Percentiles rank a stretch among this genome's conserved stretches.
Evolutionary conservation across 2,329 filamentous ascomycete genomes (phyloP).

Genomic region (Emmonsiellopsis sp.): DNA sequence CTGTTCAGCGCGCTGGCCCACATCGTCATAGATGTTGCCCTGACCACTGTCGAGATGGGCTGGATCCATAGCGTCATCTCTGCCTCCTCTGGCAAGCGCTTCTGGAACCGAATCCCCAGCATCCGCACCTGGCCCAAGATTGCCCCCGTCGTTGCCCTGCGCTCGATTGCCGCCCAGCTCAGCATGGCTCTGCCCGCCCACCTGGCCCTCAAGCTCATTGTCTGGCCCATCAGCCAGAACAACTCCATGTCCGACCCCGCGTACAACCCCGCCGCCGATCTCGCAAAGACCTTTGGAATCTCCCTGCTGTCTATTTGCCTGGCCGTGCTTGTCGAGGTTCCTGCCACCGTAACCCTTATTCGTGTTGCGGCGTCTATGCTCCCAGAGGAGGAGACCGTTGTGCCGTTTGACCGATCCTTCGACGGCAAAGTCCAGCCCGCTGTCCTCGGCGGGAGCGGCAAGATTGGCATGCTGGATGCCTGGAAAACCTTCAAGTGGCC

Average conservation of each 20-base stretch:
- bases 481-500: constrained; percentile 69
- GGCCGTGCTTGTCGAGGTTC: constrained; percentile 59
- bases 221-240: constrained; percentile 35
- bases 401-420: constrained; percentile 85
- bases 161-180: constrained; percentile 48
- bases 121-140: constrained; percentile 60
- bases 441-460: constrained; percentile 63
- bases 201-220: constrained; percentile 33
- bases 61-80: constrained; percentile 87
- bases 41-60: constrained; percentile 61
- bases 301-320: constrained; percentile 28
- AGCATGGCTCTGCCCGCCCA: constrained; percentile 39
- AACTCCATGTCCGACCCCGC: constrained; percentile 9
- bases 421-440: constrained; percentile 66
- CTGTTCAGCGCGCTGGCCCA: constrained; percentile 42
- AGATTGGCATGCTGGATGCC: constrained; percentile 63
- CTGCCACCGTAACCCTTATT: constrained; percentile 65
- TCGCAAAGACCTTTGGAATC: constrained; percentile 30
- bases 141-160: constrained; percentile 57
- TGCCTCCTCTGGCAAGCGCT: constrained; percentile 52
- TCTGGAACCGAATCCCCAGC: constrained; percentile 61
- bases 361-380: constrained; percentile 84
- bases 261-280: constrained; percentile 25
- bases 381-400: constrained; percentile 69
- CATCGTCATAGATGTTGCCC: constrained; percentile 50